Evolutionary conservation across 345 rosid species (phyloP).

Genomic region (Hirschfeldia incana): DNA sequence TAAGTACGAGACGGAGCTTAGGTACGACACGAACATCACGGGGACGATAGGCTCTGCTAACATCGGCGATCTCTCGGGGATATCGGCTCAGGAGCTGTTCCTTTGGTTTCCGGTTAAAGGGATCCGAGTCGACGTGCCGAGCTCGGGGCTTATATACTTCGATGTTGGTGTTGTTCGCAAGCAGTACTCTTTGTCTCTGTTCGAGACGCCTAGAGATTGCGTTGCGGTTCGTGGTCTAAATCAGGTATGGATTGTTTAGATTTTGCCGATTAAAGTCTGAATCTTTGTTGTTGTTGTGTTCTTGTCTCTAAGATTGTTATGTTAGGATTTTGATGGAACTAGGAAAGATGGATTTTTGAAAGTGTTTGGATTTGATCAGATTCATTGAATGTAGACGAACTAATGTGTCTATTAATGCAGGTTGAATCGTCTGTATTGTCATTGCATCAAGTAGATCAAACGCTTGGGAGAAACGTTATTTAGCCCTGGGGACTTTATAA

Average conservation of each 20-base stretch:
- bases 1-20: slow-evolving; percentile 80
- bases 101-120: slow-evolving; percentile 88
- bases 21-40: slow-evolving; percentile 70
- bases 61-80: slow-evolving; percentile 67
- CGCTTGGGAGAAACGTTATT: slow-evolving; percentile 28
- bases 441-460: slow-evolving; percentile 32
- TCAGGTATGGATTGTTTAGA: slow-evolving; percentile 19
- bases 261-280: not conserved
- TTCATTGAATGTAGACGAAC: not conserved
- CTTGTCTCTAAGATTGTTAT: not conserved
- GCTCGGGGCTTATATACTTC: slow-evolving; percentile 85
- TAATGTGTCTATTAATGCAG: slow-evolving; percentile 16
- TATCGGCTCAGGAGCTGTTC: slow-evolving; percentile 83
- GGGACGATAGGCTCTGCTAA: slow-evolving; percentile 61
- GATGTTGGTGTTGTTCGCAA: slow-evolving; percentile 85
- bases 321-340: not conserved
- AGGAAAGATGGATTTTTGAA: not conserved
- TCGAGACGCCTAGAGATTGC: slow-evolving; percentile 83
- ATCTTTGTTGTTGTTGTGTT: not conserved
- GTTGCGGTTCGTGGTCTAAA: slow-evolving; percentile 37
- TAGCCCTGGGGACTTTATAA: slow-evolving; percentile 4
- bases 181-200: slow-evolving; percentile 82
- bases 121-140: slow-evolving; percentile 80
- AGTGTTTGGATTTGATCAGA: slow-evolving; percentile 3
- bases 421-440: slow-evolving; percentile 11